Evolutionary conservation across 306 rosid species (phyloP).

Genomic region (Abrus precatorius): DNA sequence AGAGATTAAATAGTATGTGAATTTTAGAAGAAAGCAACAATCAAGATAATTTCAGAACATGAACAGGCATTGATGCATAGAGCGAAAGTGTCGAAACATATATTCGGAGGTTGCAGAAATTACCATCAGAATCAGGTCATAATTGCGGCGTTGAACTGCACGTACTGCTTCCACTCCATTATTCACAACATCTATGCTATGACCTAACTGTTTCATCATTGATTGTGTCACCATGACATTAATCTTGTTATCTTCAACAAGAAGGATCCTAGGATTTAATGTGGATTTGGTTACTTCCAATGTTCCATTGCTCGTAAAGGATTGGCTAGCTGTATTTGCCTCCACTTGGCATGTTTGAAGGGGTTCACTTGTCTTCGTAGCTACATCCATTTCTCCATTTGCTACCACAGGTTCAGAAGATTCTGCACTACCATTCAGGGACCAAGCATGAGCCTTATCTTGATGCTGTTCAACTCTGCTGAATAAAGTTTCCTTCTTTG

Average conservation of each 20-base stretch:
- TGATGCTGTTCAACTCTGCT: constrained; percentile 36
- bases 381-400: constrained; percentile 45
- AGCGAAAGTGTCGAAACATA: not conserved
- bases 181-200: constrained; percentile 71
- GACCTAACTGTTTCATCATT: constrained; percentile 90
- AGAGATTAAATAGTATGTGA: no score
- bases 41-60: not conserved
- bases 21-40: no score
- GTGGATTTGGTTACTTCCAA: constrained; percentile 49
- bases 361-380: constrained; percentile 46
- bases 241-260: constrained; percentile 87
- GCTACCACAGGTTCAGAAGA: constrained; percentile 42
- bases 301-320: constrained; percentile 37
- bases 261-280: constrained; percentile 71
- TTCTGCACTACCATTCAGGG: constrained; percentile 49
- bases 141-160: constrained; percentile 66
- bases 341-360: constrained; percentile 58
- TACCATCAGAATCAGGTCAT: constrained; percentile 82
- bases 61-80: not conserved
- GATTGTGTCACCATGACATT: constrained; percentile 82
- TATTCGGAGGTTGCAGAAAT: constrained; percentile 19
- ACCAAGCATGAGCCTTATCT: constrained; percentile 45
- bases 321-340: constrained; percentile 40
- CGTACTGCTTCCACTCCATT: constrained; percentile 83
- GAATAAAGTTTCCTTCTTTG: constrained; percentile 37